Conservation (phyloP, 2,329 filamentous ascomycete species). For the Colletotrichum ledebouriae region DNA sequence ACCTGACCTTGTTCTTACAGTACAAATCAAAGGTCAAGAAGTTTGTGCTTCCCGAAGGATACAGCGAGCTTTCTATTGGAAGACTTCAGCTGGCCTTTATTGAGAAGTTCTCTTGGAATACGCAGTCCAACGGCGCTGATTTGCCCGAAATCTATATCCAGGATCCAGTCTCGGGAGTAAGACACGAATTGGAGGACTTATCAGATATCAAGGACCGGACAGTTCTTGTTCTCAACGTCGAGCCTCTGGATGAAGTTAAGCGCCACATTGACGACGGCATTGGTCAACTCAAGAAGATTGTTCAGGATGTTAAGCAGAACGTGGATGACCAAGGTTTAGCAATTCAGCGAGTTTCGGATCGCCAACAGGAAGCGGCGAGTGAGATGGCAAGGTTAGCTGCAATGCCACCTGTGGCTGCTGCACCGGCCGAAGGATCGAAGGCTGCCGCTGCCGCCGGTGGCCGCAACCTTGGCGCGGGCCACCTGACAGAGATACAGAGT, state of each 20-base stretch:
- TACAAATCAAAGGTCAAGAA: constrained; percentile 99
- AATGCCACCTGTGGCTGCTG: constrained; percentile 58
- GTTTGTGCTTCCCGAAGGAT: constrained; percentile 87
- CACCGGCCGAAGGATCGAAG: constrained; percentile 58
- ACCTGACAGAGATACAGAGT: constrained; percentile 83
- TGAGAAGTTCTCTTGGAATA: constrained; percentile 99
- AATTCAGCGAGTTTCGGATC: constrained; percentile 88
- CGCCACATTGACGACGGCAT: constrained; percentile 95
- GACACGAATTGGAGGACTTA: constrained; percentile 95
- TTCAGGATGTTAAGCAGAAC: constrained; percentile 88
- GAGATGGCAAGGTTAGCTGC: constrained; percentile 78
- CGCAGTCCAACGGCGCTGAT: constrained; percentile 91
- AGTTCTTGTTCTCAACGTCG: constrained; percentile 94
- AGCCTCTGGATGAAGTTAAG: constrained; percentile 95
- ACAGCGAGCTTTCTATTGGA: constrained; percentile 86
- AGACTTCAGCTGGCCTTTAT: constrained; percentile 96
- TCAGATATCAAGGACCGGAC: constrained; percentile 94
- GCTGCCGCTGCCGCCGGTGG: constrained; percentile 49
- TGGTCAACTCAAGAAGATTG: constrained; percentile 80
- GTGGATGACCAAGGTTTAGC: constrained; percentile 86
- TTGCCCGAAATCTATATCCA: constrained; percentile 98
- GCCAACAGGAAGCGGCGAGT: constrained; percentile 89
- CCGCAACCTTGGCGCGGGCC: constrained; percentile 67
- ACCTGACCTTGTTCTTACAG: constrained; percentile 93
- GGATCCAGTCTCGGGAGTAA: constrained; percentile 94